Conservation (phyloP, 2,329 filamentous ascomycete species). For the Paecilomyces formosus region DNA sequence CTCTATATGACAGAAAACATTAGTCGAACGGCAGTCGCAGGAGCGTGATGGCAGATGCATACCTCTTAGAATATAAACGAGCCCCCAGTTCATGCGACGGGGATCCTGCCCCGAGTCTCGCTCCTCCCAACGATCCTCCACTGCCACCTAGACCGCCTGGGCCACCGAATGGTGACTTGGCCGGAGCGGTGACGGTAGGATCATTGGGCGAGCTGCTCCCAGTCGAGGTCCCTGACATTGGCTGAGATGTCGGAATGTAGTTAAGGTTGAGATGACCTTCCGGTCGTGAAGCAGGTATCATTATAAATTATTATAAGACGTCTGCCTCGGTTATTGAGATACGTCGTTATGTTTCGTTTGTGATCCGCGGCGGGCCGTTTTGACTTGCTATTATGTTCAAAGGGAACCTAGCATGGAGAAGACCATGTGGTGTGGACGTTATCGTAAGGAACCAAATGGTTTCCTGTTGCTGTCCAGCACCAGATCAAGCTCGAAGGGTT, state of each 20-base stretch:
- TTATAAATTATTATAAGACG: constrained; percentile 65
- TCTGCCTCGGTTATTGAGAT: constrained; percentile 1
- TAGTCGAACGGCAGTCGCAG: constrained; percentile 2
- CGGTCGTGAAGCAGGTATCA: constrained; percentile 73
- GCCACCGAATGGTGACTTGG: constrained; percentile 67
- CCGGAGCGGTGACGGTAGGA: constrained; percentile 52
- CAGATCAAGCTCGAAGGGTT: background rate
- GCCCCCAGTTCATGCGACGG: constrained; percentile 86
- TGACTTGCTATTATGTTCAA: constrained; percentile 12
- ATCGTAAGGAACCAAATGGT: background rate
- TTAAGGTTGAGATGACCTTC: constrained; percentile 78
- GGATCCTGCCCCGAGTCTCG: constrained; percentile 83
- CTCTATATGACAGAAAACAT: constrained; percentile 45
- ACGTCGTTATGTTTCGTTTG: constrained; percentile 1
- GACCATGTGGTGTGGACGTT: constrained; percentile 15
- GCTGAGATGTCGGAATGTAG: constrained; percentile 63
- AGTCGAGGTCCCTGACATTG: constrained; percentile 71
- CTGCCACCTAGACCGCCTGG: constrained; percentile 52
- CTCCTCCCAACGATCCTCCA: constrained; percentile 45
- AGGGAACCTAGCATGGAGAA: constrained; percentile 11
- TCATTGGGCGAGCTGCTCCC: constrained; percentile 76
- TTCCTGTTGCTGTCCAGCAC: background rate
- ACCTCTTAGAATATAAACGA: constrained; percentile 88
- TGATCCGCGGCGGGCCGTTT: background rate
- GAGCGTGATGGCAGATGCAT: constrained; percentile 30